Percentiles rank a stretch among this genome's conserved stretches.
phyloP scores from a whole-genome alignment of 2,329 filamentous ascomycete genomes.

The Capronia americana region DNA sequence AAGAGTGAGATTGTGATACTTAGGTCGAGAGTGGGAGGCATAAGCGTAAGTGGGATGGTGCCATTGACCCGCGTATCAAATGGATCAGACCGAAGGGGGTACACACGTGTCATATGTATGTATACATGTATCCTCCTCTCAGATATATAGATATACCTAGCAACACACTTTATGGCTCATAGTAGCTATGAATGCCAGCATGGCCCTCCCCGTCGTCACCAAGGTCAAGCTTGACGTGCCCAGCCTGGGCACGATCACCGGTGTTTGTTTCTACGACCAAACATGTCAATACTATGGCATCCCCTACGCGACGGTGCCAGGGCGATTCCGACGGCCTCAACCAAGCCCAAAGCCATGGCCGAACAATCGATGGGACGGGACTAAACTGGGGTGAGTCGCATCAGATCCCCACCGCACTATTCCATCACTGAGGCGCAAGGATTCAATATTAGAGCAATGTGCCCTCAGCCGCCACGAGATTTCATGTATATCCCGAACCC shows the following conservation, averaged over 20 bases:
- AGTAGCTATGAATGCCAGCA: background rate
- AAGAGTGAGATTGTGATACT: background rate
- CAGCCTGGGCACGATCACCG: constrained; percentile 2
- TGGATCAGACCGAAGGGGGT: background rate
- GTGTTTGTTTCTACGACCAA: constrained; percentile 1
- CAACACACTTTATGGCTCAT: background rate
- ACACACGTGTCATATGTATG: background rate
- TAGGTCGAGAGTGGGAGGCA: background rate
- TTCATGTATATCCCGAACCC: constrained; percentile 12
- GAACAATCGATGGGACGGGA: constrained; percentile 12
- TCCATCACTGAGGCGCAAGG: background rate
- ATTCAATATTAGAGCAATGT: constrained; percentile 8
- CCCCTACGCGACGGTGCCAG: constrained; percentile 17
- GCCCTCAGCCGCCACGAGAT: constrained; percentile 13
- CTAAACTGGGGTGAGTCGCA: constrained; percentile 7
- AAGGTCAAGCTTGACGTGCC: constrained; percentile 8
- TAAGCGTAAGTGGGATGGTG: background rate
- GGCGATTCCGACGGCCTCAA: constrained; percentile 12
- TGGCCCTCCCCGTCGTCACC: background rate
- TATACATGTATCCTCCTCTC: background rate
- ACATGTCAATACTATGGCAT: constrained; percentile 13
- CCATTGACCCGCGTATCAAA: background rate
- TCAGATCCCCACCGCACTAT: too few species aligned
- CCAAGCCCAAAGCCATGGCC: constrained; percentile 10
- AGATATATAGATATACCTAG: background rate